Base-by-base conservation (phyloP, 805 yeast species). In the Teunomyces funiuensis region DNA sequence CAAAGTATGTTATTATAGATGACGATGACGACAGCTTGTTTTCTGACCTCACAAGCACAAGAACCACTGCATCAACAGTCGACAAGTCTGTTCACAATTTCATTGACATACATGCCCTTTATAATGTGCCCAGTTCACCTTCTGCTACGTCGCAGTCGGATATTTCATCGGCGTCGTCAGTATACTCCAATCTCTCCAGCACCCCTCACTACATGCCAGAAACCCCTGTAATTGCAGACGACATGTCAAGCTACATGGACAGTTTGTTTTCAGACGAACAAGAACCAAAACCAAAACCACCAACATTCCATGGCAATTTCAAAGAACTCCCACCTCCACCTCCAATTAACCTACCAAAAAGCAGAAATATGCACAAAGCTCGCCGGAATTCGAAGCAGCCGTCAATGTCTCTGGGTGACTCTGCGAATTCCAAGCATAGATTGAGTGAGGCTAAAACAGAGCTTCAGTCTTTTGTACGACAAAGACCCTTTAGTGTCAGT, bases 401-500 rank as follows among this genome's bases (percentile, higher is more conserved):
- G 25, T 31, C 34, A 4, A 31, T 31, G 34, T 31, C 25, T 17
- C 34, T 31, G 34, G 34, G 22, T 17, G 34, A 17, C 15, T 19
- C 34, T 11, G 25, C 11, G 10, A 17, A 31, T 14, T 31, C 34
- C 15, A 31, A 20, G 9, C 25, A 22, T n/a, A 31, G 34, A 4
- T 31, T 31, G 25, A 25, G 34, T 6, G 34, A 31, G 6, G 34
- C 34, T 10, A 25, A 23, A 30, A 11, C 29, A 10, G 37, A 36
- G 16, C 36, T 22, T 3, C 28, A 29, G 9, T 16, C 17, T 13
- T 29, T 43, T 23, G 59, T 60, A 2, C 45, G 58, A 34, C 62
- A 60, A 44, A 43, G 58, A 25, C 66, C 66, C 2, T 57, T 52
- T 42, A 58, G 59, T 38, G 54, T 41, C 34, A 53, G 61, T 41